Base-by-base conservation (phyloP, 768 basidiomycete species). In the Phlebiopsis flavidoalba region DNA sequence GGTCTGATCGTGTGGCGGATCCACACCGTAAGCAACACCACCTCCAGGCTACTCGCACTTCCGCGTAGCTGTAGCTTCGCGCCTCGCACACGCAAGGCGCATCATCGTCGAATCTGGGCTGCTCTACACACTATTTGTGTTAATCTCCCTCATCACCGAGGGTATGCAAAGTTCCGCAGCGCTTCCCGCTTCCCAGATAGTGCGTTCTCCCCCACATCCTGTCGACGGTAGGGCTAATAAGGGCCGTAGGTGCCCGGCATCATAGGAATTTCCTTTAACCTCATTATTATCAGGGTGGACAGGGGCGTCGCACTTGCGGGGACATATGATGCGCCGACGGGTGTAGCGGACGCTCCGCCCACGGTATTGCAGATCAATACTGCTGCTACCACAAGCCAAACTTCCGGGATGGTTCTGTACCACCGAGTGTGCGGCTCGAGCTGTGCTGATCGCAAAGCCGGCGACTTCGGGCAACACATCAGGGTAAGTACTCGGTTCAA, bases 91-190 rank as follows among this genome's bases (percentile, higher is more conserved):
- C 19, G 51, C 53, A 50, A 53, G 54, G 22, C 4, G 61, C 12
- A 58, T 62, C 52, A 37, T 62, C 17, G 22, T 62, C 40, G 61
- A 62, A n/a, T 62, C 61, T 22, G 61, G 61, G 10, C 12, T 53
- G 48, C 35, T 62, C n/a, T 62, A 62, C 61, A 58, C 56, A 2
- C n/a, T 47, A 8, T 58, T 36, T 17, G 61, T 62, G 3, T 6
- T 62, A 14, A 6, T 51, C 35, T 53, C 46, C 26, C 59, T 62
- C 12, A 52, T 14, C 8, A 58, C 57, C 5, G 48, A 35, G 24
- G 17, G 58, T 37, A 57, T 36, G 7, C 5, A 24, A 48, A 58
- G 52, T 43, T 58, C 53, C 51, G 61, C 61, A n/a, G 36, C 37
- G 31, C 58, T 58, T 43, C 37, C 24, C 17, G 43, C 46, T 2